These are phyloP conservation scores for Davidsoniella virescens DNA, from an alignment of 2,329 filamentous ascomycete genomes.

Conservation along the genomic window DNA sequence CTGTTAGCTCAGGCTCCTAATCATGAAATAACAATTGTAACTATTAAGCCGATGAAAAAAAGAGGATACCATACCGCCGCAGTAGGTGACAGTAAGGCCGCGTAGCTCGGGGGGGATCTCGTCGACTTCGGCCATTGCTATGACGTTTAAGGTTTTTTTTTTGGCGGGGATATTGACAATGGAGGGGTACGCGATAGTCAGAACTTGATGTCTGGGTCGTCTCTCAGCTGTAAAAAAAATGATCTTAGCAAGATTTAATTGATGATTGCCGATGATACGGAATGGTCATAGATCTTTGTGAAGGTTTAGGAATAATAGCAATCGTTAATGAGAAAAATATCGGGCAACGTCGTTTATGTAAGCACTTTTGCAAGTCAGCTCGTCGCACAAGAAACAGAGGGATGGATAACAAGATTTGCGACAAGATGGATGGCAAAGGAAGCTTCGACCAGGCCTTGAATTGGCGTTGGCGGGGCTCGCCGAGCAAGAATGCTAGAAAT, in stretches of 20 bases:
- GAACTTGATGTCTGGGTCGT: too few relatives aligned
- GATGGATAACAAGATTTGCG: too few relatives aligned
- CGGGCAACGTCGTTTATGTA: too few relatives aligned
- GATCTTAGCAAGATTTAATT: neutral
- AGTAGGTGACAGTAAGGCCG: constrained; percentile 30
- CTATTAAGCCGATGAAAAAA: neutral
- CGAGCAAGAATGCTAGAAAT: too few relatives aligned
- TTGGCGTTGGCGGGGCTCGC: too few relatives aligned
- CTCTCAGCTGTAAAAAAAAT: too few relatives aligned
- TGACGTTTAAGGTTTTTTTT: constrained; percentile 1
- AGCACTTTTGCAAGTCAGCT: too few relatives aligned
- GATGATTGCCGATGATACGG: neutral
- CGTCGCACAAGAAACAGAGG: too few relatives aligned
- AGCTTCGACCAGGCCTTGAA: too few relatives aligned
- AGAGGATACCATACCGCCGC: constrained; percentile 36
- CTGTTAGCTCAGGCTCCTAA: neutral
- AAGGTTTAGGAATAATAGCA: too few relatives aligned
- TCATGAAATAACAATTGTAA: neutral
- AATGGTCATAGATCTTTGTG: neutral
- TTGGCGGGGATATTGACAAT: neutral
- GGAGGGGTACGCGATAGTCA: neutral
- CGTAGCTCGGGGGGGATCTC: constrained; percentile 11
- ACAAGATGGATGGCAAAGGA: too few relatives aligned
- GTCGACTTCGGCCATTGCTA: constrained; percentile 11
- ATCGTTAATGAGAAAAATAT: too few relatives aligned